A percentile compares a stretch with the other conserved stretches of the same genome.
Conservation (phyloP, 2,329 filamentous ascomycete species). For the Aspergillus carbonarius region DNA sequence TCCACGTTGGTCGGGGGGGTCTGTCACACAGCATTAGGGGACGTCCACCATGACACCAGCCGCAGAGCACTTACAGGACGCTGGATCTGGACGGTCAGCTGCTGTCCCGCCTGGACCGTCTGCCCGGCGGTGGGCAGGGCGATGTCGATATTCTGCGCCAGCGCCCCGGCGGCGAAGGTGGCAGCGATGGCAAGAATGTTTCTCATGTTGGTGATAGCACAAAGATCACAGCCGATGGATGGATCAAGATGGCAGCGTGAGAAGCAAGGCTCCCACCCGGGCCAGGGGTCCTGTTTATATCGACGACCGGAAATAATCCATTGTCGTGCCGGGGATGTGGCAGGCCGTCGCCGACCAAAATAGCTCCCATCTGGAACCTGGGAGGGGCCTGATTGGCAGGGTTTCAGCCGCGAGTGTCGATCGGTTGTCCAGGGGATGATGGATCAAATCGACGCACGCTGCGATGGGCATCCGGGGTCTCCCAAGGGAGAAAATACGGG, state of each 20-base stretch:
- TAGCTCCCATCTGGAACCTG: not conserved
- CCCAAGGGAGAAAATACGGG: not conserved
- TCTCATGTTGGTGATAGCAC: slow-evolving; percentile 22
- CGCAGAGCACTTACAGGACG: slow-evolving; percentile 25
- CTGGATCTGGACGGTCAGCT: slow-evolving; percentile 30
- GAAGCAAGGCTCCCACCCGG: not conserved
- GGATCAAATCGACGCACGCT: not conserved
- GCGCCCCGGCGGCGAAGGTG: slow-evolving; percentile 21
- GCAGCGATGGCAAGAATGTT: slow-evolving; percentile 17
- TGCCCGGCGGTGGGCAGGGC: slow-evolving; percentile 23
- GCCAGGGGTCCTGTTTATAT: not conserved
- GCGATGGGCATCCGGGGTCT: no score
- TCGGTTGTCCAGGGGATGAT: not conserved
- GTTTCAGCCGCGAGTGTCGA: not conserved
- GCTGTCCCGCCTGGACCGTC: slow-evolving; percentile 19
- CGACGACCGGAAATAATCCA: not conserved
- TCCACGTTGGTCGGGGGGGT: slow-evolving; percentile 27
- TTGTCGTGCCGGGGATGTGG: not conserved
- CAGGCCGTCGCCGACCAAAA: not conserved
- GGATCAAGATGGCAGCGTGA: not conserved
- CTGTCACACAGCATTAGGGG: slow-evolving; percentile 9
- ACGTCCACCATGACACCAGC: not conserved
- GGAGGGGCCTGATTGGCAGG: not conserved
- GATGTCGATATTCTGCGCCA: slow-evolving; percentile 29
- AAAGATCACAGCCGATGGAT: no score